Base-by-base conservation (phyloP, 225 moss, liverwort and hornwort genomes). In the Neckera pumila region DNA sequence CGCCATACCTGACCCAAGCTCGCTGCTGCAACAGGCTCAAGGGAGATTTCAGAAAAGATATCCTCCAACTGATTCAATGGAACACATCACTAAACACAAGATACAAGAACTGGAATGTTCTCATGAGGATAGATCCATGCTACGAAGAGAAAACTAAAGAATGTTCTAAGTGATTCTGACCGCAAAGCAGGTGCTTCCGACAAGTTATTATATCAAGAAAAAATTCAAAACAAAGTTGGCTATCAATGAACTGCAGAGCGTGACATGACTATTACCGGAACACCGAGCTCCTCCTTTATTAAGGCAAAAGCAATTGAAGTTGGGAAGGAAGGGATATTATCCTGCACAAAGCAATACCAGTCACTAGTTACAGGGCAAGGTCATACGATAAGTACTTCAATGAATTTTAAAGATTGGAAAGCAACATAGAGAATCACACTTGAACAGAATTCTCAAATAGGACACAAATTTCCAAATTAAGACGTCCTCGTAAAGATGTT, bases 1-100 rank as follows among this genome's bases (percentile, higher is more conserved):
- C n/a, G 49, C 83, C 83, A 79, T 91, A 95, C 95, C 93, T 95
- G 95, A 87, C 95, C 95, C 93, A 95, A 90, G 91, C 95, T 95
- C 76, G 95, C 95, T 87, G 95, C 94, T 79, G 95, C 95, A 87
- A 95, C 85, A 86, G 95, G 95, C 91, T 91, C 93, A 59, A 88
- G 89, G 87, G 95, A 95, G n/a, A 94, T 91, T 85, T 94, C 92
- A 76, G 91, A 91, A 66, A 94, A 95, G 75, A 94, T 61, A 85
- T 95, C 91, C 85, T 95, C 95, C 90, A 95, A 87, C 95, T 95
- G 84, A 66, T 88, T 70, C 84, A 90, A 92, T 38, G 47, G 49
- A 83, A 91, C 63, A 76, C 62, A 85, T 54, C 81, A 87, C 21
- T 76, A 80, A 67, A 51, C 60, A 54, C 66, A 86, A 36, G 83